Evolutionary conservation across 306 rosid species (phyloP).

Genomic region (Quercus wislizeni): DNA sequence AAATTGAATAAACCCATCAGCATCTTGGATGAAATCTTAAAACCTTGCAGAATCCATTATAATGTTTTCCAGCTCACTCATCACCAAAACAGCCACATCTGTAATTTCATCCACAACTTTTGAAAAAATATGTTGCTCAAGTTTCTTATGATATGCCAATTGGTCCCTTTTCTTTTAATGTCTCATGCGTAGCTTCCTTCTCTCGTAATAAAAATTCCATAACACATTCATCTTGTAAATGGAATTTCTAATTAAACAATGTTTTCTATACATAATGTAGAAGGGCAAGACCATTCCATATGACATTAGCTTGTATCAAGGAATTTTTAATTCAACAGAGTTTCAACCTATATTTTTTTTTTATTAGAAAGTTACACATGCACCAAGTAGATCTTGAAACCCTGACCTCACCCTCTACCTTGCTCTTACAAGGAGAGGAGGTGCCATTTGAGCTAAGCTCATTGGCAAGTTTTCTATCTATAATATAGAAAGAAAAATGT

Average conservation of each 20-base stretch:
- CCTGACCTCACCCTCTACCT: too few relatives aligned
- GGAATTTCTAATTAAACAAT: neutral
- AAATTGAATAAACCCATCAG: neutral
- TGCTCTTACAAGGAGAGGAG: too few relatives aligned
- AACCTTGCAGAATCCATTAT: neutral
- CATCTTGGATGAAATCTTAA: constrained; percentile 1
- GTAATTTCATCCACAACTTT: neutral
- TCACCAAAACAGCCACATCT: neutral
- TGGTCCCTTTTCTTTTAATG: neutral
- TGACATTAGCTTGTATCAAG: neutral
- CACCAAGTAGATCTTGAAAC: too few relatives aligned
- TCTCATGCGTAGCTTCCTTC: neutral
- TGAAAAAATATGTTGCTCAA: neutral
- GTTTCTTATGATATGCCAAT: neutral
- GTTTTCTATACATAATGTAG: neutral
- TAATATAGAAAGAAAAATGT: neutral
- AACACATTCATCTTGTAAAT: neutral
- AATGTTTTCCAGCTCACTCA: neutral
- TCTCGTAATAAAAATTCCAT: neutral
- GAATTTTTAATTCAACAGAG: neutral
- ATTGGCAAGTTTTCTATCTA: neutral
- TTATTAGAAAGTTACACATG: too few relatives aligned
- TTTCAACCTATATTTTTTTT: neutral
- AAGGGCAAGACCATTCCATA: neutral
- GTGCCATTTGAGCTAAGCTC: too few relatives aligned